Evolutionary conservation across 495 filamentous ascomycete species (phyloP).

Genomic region (Friedmanniomyces simplex): DNA sequence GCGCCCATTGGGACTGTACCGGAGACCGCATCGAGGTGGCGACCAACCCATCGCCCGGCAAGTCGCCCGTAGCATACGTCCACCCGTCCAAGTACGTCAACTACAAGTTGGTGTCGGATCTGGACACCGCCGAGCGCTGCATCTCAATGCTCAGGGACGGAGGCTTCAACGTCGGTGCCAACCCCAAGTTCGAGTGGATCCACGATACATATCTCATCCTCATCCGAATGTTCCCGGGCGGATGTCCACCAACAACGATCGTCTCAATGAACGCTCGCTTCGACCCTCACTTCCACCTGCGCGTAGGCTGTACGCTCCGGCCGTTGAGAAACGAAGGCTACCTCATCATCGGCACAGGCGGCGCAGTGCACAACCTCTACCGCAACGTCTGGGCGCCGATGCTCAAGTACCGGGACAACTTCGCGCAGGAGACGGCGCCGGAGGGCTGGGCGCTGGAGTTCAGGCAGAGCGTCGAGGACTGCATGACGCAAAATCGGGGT

Average conservation of each 20-base stretch:
- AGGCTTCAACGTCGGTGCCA: constrained; percentile 41
- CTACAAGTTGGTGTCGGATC: constrained; percentile 47
- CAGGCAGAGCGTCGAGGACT: constrained; percentile 49
- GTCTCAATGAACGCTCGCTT: constrained; percentile 48
- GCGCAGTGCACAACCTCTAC: constrained; percentile 55
- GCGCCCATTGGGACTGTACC: constrained; percentile 49
- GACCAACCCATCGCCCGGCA: constrained; percentile 44
- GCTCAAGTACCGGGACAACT: constrained; percentile 49
- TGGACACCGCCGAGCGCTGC: constrained; percentile 37
- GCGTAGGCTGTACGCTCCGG: constrained; percentile 42
- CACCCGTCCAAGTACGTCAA: constrained; percentile 46
- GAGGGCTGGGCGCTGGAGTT: constrained; percentile 49
- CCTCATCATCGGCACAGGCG: constrained; percentile 50
- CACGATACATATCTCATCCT: constrained; percentile 55
- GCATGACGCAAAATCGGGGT: constrained; percentile 36
- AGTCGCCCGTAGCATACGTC: constrained; percentile 50
- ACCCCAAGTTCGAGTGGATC: constrained; percentile 50
- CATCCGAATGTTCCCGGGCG: constrained; percentile 51
- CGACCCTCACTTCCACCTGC: constrained; percentile 51
- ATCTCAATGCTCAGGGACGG: constrained; percentile 35
- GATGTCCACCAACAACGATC: constrained; percentile 48
- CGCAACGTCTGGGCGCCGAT: constrained; percentile 52
- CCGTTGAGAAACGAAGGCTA: constrained; percentile 40
- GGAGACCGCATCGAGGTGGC: constrained; percentile 42
- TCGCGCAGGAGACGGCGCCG: constrained; percentile 46